These are phyloP conservation scores for Luvunga scandens DNA, from an alignment of 345 rosid genomes.

Conservation along the genomic window DNA sequence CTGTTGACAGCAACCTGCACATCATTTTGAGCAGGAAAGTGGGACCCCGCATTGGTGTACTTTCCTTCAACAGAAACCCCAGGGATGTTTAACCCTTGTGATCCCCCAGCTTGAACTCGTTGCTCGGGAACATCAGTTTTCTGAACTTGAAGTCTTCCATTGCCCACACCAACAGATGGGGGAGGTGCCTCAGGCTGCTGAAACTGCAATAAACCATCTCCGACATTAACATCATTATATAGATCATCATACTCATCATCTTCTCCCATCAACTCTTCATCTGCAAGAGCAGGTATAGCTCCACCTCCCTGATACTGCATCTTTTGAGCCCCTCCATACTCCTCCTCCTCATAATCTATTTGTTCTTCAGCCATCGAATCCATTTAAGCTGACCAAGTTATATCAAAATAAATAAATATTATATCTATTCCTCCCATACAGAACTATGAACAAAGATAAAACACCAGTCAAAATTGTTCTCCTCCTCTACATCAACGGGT, in stretches of 20 bases:
- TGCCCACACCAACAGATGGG: slow-evolving; percentile 31
- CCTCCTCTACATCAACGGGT: background rate
- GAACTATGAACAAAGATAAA: slow-evolving; percentile 8
- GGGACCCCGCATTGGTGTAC: slow-evolving; percentile 36
- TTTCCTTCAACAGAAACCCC: slow-evolving; percentile 47
- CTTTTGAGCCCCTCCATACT: slow-evolving; percentile 59
- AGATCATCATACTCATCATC: slow-evolving; percentile 91
- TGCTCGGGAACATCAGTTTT: slow-evolving; percentile 38
- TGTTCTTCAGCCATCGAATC: slow-evolving; percentile 56
- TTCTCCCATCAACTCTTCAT: slow-evolving; percentile 72
- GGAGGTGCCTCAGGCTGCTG: slow-evolving; percentile 49
- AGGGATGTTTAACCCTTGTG: slow-evolving; percentile 37
- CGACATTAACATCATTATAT: slow-evolving; percentile 84
- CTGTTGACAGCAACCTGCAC: slow-evolving; percentile 40
- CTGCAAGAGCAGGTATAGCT: slow-evolving; percentile 80
- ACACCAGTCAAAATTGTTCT: background rate
- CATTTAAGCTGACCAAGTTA: slow-evolving; percentile 37
- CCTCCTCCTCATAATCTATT: slow-evolving; percentile 47
- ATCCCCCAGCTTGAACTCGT: slow-evolving; percentile 33
- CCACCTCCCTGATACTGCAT: slow-evolving; percentile 66
- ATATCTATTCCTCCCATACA: slow-evolving; percentile 6
- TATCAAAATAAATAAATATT: slow-evolving; percentile 18
- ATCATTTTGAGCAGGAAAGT: slow-evolving; percentile 33
- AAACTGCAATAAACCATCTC: slow-evolving; percentile 68
- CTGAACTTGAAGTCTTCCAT: slow-evolving; percentile 42